Percentiles rank a stretch among this genome's conserved stretches.
Conservation (phyloP, 768 basidiomycete genomes). For the Agrocybe pediades region DNA sequence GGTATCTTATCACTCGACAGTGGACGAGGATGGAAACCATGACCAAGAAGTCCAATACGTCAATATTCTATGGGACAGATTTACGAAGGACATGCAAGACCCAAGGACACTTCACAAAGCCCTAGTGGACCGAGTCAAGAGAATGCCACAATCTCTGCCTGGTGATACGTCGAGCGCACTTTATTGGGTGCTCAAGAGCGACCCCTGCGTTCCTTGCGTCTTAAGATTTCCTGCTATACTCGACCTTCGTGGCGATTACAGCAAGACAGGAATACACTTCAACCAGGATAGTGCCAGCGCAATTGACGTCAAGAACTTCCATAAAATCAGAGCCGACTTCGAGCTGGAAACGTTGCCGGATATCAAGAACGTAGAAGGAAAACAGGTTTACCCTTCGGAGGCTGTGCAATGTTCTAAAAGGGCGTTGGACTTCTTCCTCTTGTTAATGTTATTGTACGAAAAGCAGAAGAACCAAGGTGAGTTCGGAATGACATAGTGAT, state of each 20-base stretch:
- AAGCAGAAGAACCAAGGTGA: background rate
- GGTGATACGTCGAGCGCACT: background rate
- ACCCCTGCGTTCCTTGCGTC: background rate
- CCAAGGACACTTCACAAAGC: background rate
- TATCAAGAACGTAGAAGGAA: background rate
- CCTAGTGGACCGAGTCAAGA: background rate
- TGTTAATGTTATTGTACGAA: background rate
- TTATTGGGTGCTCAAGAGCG: background rate
- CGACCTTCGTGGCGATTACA: background rate
- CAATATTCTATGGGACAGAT: background rate
- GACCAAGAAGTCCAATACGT: background rate
- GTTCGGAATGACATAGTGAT: background rate
- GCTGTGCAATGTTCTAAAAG: background rate
- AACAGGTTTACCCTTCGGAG: background rate
- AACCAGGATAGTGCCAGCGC: background rate
- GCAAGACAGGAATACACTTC: background rate
- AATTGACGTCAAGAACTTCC: background rate
- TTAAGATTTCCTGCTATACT: background rate
- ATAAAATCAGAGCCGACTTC: background rate
- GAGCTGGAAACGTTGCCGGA: background rate
- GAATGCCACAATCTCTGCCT: background rate
- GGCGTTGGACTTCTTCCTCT: background rate
- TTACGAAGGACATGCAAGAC: background rate
- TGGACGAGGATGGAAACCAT: background rate
- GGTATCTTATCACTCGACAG: background rate